A percentile compares a stretch with the other conserved stretches of the same genome.
phyloP scores from a whole-genome alignment of 495 filamentous ascomycete species.

The Neurospora hispaniola region DNA sequence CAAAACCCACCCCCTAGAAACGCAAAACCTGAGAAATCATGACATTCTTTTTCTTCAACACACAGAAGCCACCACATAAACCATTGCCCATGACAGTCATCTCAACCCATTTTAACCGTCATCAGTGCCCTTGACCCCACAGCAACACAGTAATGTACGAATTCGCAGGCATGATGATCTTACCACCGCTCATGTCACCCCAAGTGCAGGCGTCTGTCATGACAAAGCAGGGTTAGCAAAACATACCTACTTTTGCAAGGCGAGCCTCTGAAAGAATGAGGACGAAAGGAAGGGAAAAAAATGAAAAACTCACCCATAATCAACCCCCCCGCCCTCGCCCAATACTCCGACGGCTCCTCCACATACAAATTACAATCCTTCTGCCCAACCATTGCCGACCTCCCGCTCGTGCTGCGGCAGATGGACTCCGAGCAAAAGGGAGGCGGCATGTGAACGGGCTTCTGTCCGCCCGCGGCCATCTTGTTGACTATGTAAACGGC shows the following conservation, averaged over 20 bases:
- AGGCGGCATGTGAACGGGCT: neutral
- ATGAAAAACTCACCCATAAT: neutral
- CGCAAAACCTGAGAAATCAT: neutral
- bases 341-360: neutral
- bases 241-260: neutral
- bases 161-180: neutral
- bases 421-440: neutral
- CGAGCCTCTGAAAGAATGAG: no score
- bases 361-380: neutral
- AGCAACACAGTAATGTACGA: neutral
- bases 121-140: neutral
- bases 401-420: neutral
- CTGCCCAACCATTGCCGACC: neutral
- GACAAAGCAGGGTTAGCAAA: neutral
- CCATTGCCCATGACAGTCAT: neutral
- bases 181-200: neutral
- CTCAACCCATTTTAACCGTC: neutral
- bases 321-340: neutral
- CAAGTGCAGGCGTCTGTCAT: neutral
- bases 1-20: neutral
- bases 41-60: neutral
- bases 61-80: neutral
- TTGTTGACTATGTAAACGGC: neutral
- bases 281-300: no score
- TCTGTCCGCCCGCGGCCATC: neutral